Evolutionary conservation across 345 rosid genomes (phyloP), one percentile per base, ranked within the genome.

Genomic region (Toxicodendron radicans): DNA sequence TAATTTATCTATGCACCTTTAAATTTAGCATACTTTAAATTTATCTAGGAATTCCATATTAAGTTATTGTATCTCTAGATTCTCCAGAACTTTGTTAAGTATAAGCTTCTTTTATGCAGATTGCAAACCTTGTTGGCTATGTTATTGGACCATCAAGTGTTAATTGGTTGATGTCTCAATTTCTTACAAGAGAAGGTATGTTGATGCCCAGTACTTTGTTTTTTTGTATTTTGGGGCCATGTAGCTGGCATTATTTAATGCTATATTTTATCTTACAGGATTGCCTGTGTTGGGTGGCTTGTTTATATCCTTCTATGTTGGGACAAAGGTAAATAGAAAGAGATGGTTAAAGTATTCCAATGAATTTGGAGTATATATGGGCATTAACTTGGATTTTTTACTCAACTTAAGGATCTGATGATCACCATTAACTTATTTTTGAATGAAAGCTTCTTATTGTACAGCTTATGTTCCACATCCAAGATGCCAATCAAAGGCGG

Each of bases 41-140:
- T 70, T 21, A 16, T 53, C 7, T 53, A 1, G 52, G 35, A 58
- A 58, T 21, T 21, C 41, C 23, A 10, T 49, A 20, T n/a, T 2
- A 33, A 72, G 49, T 60, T 27, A 23, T 14, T 20, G 2, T 18
- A 17, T 56, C 11, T 21, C n/a, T 76, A 38, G 64, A n/a, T 7
- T 56, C 11, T 21, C 16, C 73, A 38, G 64, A 24, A 5, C 54
- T 33, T n/a, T 45, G 70, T 9, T 0, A n/a, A 24, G 27, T 33
- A 58, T n/a, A 33, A 64, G 35, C 60, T 63, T 67, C 66, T 66
- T n/a, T 27, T 59, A 21, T 78, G 83, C 85, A 92, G 98, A 87
- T 90, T 7, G 99, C 97, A 58, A 95, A 92, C 80, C 98, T 95
- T 68, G 94, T 86, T 68, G 99, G 98, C 74, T 95, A 90, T 83